Evolutionary conservation across 1,139 yeast genomes (phyloP).

Genomic region (Candida sp.): DNA sequence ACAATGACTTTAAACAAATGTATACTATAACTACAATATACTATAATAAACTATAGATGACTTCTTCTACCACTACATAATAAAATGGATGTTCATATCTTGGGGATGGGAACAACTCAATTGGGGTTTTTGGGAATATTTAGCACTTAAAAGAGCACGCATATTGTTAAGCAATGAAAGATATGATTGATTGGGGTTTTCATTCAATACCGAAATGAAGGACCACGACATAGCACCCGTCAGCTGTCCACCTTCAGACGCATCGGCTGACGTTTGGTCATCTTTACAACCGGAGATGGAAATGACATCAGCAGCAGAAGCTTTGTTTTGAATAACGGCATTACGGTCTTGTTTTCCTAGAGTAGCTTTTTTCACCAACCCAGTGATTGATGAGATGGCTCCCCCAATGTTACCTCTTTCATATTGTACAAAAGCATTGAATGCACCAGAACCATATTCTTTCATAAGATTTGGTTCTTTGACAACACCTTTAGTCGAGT

Average conservation of each 20-base stretch:
- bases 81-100: conserved; percentile 67
- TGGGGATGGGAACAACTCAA: conserved; percentile 81
- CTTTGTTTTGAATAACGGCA: conserved; percentile 46
- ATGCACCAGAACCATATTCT: conserved; percentile 76
- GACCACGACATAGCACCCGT: conserved; percentile 97
- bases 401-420: conserved; percentile 67
- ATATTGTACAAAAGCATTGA: conserved; percentile 68
- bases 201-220: conserved; percentile 65
- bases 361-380: conserved; percentile 45
- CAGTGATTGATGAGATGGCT: conserved; percentile 36
- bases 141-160: conserved; percentile 63
- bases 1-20: too few relatives aligned
- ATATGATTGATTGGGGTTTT: conserved; percentile 70
- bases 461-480: conserved; percentile 87
- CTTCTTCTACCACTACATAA: conserved; percentile 14
- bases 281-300: conserved; percentile 90
- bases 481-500: conserved; percentile 85
- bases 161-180: conserved; percentile 74
- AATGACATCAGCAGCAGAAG: conserved; percentile 86
- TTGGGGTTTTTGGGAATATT: conserved; percentile 88
- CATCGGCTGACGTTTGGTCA: conserved; percentile 76
- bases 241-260: conserved; percentile 68
- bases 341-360: conserved; percentile 21
- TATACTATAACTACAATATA: too few relatives aligned
- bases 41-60: too few relatives aligned